These are phyloP conservation scores for Penicillium corylophilum DNA, from an alignment of 2,329 filamentous ascomycete species.

Conservation along the genomic window DNA sequence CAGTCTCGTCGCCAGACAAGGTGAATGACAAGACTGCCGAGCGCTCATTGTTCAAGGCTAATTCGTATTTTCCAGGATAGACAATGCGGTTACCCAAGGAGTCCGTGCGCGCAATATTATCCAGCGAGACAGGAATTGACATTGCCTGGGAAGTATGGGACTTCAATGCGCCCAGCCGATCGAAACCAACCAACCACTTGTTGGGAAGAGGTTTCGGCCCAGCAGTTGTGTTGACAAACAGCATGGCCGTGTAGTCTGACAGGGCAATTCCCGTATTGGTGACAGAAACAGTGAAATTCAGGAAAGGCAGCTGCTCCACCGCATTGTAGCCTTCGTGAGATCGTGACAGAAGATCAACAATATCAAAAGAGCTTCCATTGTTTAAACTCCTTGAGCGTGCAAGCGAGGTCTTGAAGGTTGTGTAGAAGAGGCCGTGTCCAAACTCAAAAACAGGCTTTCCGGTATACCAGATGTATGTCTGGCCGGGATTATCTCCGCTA, in stretches of 20 bases:
- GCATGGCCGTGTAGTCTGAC: constrained; percentile 45
- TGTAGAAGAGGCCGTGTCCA: constrained; percentile 47
- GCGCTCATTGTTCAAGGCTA: constrained; percentile 43
- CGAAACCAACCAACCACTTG: constrained; percentile 45
- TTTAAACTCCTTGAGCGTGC: neutral
- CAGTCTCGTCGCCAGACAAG: constrained; percentile 32
- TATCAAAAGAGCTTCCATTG: constrained; percentile 30
- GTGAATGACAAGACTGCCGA: constrained; percentile 33
- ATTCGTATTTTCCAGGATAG: constrained; percentile 44
- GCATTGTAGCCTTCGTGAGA: constrained; percentile 25
- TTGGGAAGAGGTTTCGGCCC: constrained; percentile 44
- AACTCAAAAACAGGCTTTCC: constrained; percentile 42
- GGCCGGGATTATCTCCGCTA: constrained; percentile 38
- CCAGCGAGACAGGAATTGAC: constrained; percentile 38
- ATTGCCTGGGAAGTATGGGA: constrained; percentile 27
- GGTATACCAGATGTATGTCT: constrained; percentile 49
- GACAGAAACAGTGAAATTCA: constrained; percentile 37
- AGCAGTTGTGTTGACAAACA: constrained; percentile 40
- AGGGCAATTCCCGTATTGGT: constrained; percentile 36
- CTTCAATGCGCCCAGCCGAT: constrained; percentile 30
- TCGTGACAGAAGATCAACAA: constrained; percentile 33
- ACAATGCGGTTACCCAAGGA: constrained; percentile 39
- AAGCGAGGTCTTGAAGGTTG: constrained; percentile 34
- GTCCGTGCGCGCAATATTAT: constrained; percentile 40
- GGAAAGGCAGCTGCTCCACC: constrained; percentile 38